Evolutionary conservation across 495 filamentous ascomycete genomes (phyloP).

Genomic region (Hamigera avellanea): DNA sequence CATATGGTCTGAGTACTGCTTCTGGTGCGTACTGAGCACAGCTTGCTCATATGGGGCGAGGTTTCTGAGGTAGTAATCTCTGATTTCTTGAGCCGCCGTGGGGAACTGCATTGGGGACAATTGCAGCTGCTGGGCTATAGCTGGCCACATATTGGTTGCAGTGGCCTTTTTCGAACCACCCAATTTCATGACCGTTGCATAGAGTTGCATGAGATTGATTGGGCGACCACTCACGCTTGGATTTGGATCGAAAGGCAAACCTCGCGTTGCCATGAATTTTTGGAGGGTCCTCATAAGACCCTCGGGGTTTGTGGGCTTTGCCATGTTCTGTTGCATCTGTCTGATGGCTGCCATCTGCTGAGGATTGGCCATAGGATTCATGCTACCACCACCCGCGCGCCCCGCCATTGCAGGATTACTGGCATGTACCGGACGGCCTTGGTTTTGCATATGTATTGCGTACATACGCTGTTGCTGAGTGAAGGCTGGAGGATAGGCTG

Average conservation of each 20-base stretch:
- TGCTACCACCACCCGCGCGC: slow-evolving; percentile 24
- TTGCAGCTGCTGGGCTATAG: slow-evolving; percentile 54
- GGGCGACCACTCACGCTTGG: slow-evolving; percentile 59
- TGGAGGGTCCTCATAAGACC: slow-evolving; percentile 66
- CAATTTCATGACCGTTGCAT: slow-evolving; percentile 59
- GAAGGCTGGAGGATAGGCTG: slow-evolving; percentile 38
- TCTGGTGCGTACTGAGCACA: slow-evolving; percentile 49
- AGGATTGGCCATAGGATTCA: slow-evolving; percentile 35
- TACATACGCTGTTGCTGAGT: slow-evolving; percentile 38
- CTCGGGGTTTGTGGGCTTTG: slow-evolving; percentile 45
- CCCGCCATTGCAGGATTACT: slow-evolving; percentile 32
- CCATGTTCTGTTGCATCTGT: slow-evolving; percentile 54
- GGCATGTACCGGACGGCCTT: slow-evolving; percentile 56
- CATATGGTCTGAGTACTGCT: slow-evolving; percentile 38
- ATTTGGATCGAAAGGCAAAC: slow-evolving; percentile 55
- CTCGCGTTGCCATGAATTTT: slow-evolving; percentile 58
- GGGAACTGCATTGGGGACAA: slow-evolving; percentile 56
- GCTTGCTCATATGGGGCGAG: slow-evolving; percentile 62
- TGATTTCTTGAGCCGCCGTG: slow-evolving; percentile 54
- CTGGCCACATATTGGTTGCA: slow-evolving; percentile 55
- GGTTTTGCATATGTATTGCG: slow-evolving; percentile 46
- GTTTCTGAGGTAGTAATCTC: slow-evolving; percentile 61
- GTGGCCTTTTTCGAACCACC: slow-evolving; percentile 70
- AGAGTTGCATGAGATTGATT: slow-evolving; percentile 64
- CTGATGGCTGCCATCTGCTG: slow-evolving; percentile 37